A percentile compares a stretch with the other conserved stretches of the same genome.
These are phyloP conservation scores for Berkeleyomyces basicola DNA, from an alignment of 2,329 filamentous ascomycete species.

Conservation along the genomic window DNA sequence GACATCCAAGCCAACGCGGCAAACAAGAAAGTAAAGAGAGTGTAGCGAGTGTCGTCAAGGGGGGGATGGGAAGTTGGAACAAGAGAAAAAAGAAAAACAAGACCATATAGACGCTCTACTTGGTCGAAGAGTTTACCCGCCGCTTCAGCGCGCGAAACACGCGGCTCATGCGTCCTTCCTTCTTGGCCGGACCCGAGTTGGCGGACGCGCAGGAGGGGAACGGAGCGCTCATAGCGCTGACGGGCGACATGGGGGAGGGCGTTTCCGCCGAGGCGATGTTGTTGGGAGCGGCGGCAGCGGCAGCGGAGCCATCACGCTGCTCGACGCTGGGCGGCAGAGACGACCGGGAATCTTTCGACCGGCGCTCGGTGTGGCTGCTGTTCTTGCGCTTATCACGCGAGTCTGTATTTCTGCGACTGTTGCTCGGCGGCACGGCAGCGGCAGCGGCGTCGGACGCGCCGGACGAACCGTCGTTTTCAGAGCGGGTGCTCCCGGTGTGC, in stretches of 20 bases:
- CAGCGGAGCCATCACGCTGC: background rate
- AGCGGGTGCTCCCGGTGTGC: constrained; percentile 1
- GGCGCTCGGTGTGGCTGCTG: background rate
- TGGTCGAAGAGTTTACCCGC: background rate
- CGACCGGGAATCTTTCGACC: background rate
- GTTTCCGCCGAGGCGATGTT: too few relatives aligned
- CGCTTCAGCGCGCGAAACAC: constrained; percentile 8
- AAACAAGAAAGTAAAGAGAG: background rate
- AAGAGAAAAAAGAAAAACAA: background rate
- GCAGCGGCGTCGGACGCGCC: background rate
- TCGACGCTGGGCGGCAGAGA: background rate
- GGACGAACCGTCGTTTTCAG: background rate
- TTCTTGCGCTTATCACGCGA: constrained; percentile 1
- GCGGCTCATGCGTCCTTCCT: background rate
- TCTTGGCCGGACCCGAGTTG: background rate
- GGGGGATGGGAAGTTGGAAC: background rate
- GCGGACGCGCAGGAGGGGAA: background rate
- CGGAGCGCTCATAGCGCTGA: background rate
- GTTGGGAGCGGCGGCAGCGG: background rate
- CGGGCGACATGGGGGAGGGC: background rate
- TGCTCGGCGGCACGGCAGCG: background rate
- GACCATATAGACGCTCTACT: background rate
- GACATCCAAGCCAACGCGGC: background rate
- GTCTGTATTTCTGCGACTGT: background rate
- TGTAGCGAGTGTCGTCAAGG: background rate